These are phyloP conservation scores for Helminthosporium solani DNA, from an alignment of 2,329 filamentous ascomycete genomes.

Conservation along the genomic window DNA sequence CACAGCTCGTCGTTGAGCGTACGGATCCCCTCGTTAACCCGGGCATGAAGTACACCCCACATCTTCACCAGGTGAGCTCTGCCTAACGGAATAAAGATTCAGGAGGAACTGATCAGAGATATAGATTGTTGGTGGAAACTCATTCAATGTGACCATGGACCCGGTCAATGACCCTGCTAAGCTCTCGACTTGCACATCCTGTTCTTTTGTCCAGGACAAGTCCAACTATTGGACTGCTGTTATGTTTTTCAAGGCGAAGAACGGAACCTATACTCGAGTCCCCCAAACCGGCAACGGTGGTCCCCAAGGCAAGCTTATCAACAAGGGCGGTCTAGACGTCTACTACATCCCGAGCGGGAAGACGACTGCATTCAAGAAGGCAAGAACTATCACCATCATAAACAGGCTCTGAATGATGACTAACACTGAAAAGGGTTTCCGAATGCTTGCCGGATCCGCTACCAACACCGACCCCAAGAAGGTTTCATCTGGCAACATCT, in stretches of 20 bases:
- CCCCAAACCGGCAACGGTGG: conserved; percentile 37
- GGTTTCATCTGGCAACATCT: conserved; percentile 32
- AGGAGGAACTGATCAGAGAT: background rate
- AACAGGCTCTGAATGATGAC: background rate
- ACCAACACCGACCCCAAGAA: conserved; percentile 34
- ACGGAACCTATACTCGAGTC: conserved; percentile 33
- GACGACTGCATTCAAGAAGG: conserved; percentile 38
- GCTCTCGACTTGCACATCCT: conserved; percentile 36
- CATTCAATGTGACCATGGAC: conserved; percentile 40
- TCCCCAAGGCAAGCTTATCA: conserved; percentile 36
- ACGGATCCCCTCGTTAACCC: conserved; percentile 38
- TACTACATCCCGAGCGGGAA: conserved; percentile 40
- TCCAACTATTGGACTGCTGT: conserved; percentile 41
- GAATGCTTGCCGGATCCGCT: conserved; percentile 35
- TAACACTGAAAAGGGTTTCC: conserved; percentile 27
- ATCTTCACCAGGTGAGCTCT: conserved; percentile 30
- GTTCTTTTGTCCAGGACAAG: conserved; percentile 34
- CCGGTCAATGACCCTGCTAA: conserved; percentile 24
- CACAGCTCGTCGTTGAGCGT: conserved; percentile 37
- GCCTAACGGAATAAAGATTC: background rate
- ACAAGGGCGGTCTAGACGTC: conserved; percentile 37
- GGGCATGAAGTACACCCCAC: conserved; percentile 37
- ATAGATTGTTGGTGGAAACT: conserved; percentile 34
- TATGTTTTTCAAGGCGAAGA: conserved; percentile 41
- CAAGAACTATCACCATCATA: conserved; percentile 4